Base-by-base conservation (phyloP, 2,329 filamentous ascomycete genomes). In the Arthrinium phaeospermum region DNA sequence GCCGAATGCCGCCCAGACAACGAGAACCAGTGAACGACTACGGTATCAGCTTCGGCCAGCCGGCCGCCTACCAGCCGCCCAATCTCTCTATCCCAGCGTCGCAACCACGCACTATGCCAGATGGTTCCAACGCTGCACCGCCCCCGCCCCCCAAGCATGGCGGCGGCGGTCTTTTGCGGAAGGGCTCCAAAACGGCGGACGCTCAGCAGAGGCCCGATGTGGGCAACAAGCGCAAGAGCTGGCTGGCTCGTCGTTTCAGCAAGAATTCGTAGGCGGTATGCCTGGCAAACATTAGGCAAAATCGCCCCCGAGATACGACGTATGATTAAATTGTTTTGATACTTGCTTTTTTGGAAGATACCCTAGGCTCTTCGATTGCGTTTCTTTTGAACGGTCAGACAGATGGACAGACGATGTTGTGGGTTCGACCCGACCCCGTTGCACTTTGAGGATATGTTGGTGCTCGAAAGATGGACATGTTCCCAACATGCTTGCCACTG, bases 191-290 rank as follows among this genome's bases (percentile, higher is more conserved):
- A 27, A 51, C n/a, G 6, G 24, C 75, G 27, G 78, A 72, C 14
- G 72, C 75, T 24, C 72, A 78, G 10, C 76, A 79, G 71, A 78
- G 81, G 67, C 80, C 82, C 7, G 79, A 79, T 4, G 74, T 76
- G 27, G 79, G 80, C 16, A 92, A 95, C 73, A 98, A 97, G 87
- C 89, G 93, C 75, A 95, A 95, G 88, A 96, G 95, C 80, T 98
- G 95, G 94, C 91, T 98, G 78, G 91, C 93, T 79, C 90, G 91
- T 77, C 89, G 91, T 71, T 96, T 98, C 82, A 96, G 93, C 86
- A 95, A 87, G 80, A 83, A 83, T 44, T 81, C 81, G 71, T 84
- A 82, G 79, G 34, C 10, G 34, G 5, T 41, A 24, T 22, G 34
- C 30, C 10, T n/a, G 34, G 30, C 34, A 41, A 24, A 41, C 16